Conservation (phyloP, 75 land plant species). For the Pinus albicaulis region DNA sequence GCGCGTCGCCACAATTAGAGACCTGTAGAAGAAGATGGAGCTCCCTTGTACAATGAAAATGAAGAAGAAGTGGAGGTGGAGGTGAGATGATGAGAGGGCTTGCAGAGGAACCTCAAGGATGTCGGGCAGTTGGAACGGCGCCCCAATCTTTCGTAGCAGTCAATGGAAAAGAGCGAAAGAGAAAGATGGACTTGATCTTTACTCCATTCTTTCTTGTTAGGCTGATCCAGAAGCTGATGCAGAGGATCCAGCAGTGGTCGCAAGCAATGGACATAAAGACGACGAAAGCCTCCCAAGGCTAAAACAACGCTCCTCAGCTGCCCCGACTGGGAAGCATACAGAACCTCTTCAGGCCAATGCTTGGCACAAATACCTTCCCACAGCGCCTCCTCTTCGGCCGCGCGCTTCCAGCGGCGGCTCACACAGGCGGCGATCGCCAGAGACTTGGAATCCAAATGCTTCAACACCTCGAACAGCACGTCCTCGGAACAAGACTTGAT, state of each 20-base stretch:
- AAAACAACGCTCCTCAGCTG: constrained; percentile 35
- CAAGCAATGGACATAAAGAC: constrained; percentile 55
- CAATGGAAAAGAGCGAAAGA: constrained; percentile 42
- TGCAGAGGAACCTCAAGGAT: constrained; percentile 8
- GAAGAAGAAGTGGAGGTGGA: neutral
- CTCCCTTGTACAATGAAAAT: neutral
- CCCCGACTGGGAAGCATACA: neutral
- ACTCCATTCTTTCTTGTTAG: neutral
- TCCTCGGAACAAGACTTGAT: constrained; percentile 35
- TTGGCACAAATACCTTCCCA: constrained; percentile 64
- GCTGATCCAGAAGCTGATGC: neutral
- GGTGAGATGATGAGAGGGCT: neutral
- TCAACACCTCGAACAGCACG: constrained; percentile 44
- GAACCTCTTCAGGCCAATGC: constrained; percentile 17
- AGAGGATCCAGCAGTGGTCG: constrained; percentile 47
- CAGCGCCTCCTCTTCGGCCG: constrained; percentile 38
- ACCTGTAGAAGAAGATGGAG: neutral
- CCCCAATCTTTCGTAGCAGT: constrained; percentile 42
- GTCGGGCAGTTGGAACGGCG: neutral
- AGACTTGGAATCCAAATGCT: constrained; percentile 49
- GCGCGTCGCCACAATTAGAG: neutral
- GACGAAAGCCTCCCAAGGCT: constrained; percentile 62
- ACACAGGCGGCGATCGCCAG: constrained; percentile 63
- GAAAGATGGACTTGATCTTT: constrained; percentile 28
- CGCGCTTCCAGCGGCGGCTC: constrained; percentile 49